phyloP scores from a whole-genome alignment of 2,329 filamentous ascomycete genomes.

The Colletotrichum spinosum region DNA sequence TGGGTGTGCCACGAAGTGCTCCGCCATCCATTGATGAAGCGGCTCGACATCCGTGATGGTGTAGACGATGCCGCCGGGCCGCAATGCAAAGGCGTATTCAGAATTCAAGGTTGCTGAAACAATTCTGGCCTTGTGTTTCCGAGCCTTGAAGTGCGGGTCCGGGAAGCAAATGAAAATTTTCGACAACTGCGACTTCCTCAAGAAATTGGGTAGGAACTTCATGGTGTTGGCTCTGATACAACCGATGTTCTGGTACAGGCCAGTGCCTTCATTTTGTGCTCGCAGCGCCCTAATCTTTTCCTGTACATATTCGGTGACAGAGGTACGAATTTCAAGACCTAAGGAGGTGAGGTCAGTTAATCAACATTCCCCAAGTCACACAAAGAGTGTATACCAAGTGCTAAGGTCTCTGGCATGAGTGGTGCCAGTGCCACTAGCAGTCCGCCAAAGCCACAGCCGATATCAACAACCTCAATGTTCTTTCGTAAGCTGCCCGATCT shows the following conservation, averaged over 20 bases:
- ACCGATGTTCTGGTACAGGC: conserved; percentile 84
- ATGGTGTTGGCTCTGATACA: conserved; percentile 95
- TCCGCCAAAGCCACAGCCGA: conserved; percentile 96
- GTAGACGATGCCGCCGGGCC: conserved; percentile 88
- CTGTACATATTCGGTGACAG: conserved; percentile 91
- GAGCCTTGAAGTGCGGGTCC: conserved; percentile 96
- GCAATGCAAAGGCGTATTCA: conserved; percentile 91
- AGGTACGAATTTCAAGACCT: conserved; percentile 93
- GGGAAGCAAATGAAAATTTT: conserved; percentile 99
- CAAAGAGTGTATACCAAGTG: conserved; percentile 73
- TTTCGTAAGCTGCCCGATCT: conserved; percentile 60
- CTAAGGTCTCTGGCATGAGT: conserved; percentile 81
- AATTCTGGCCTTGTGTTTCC: conserved; percentile 97
- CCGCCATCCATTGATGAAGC: conserved; percentile 92
- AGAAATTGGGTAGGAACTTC: conserved; percentile 99
- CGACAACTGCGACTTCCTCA: conserved; percentile 80
- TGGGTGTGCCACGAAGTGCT: conserved; percentile 82
- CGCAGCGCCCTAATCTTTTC: conserved; percentile 88
- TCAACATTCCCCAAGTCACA: conserved; percentile 9
- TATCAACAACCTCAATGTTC: conserved; percentile 92
- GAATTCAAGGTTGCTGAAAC: conserved; percentile 89
- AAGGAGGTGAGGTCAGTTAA: conserved; percentile 21
- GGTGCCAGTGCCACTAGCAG: conserved; percentile 88
- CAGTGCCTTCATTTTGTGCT: conserved; percentile 65
- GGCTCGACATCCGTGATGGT: conserved; percentile 98